phyloP scores from a whole-genome alignment of 179 eudicot genomes.

The Beta lomatogona region DNA sequence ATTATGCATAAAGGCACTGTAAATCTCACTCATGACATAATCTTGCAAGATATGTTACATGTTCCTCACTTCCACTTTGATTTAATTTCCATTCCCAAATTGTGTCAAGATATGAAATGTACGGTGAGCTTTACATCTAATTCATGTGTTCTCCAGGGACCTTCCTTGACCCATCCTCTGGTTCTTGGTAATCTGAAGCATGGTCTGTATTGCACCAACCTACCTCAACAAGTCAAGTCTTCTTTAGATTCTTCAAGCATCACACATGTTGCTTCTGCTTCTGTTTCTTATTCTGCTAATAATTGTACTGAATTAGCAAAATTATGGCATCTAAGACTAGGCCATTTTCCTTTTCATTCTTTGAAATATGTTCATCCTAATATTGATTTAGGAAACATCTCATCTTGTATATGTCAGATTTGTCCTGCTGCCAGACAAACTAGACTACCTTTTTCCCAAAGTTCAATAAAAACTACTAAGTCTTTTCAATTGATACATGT shows the following conservation, averaged over 20 bases:
- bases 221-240: no score
- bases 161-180: neutral
- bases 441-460: no score
- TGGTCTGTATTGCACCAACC: neutral
- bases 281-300: neutral
- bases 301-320: neutral
- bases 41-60: no score
- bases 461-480: no score
- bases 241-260: neutral
- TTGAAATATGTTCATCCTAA: no score
- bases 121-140: neutral
- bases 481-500: no score
- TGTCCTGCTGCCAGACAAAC: no score
- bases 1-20: neutral
- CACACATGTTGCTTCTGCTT: neutral
- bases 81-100: neutral
- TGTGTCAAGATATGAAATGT: neutral
- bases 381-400: no score
- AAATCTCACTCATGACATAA: neutral
- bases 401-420: no score
- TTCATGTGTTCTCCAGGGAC: neutral
- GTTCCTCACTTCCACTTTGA: neutral
- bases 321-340: no score
- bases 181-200: neutral
- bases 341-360: no score